Percentiles rank a stretch among this genome's conserved stretches.
Evolutionary conservation across 108 stramenopile genomes (phyloP).

Genomic region (Aurantiochytrium sp.): DNA sequence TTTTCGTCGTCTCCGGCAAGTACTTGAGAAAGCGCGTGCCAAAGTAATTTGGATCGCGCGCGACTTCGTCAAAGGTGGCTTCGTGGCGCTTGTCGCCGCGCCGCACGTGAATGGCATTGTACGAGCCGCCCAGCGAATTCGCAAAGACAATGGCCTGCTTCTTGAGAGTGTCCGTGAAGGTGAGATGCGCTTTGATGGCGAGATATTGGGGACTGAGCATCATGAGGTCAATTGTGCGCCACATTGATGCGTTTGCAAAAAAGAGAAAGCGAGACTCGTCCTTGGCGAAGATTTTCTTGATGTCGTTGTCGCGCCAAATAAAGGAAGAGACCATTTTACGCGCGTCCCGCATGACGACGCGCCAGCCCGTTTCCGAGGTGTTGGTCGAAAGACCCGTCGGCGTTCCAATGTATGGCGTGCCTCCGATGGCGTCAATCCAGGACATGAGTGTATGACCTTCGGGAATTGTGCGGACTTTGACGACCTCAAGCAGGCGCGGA

Average conservation of each 20-base stretch:
- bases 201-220: background rate
- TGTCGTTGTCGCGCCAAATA: background rate
- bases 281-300: background rate
- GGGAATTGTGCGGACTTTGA: background rate
- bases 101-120: background rate
- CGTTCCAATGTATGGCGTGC: background rate
- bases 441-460: background rate
- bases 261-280: background rate
- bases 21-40: background rate
- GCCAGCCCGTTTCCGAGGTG: background rate
- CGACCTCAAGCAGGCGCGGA: background rate
- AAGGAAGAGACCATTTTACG: background rate
- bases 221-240: slow-evolving; percentile 7
- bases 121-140: background rate
- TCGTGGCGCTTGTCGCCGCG: background rate
- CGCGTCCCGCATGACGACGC: slow-evolving; percentile 7
- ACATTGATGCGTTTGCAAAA: background rate
- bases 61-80: background rate
- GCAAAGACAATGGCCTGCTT: background rate
- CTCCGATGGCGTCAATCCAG: background rate
- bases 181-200: background rate
- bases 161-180: background rate
- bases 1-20: background rate
- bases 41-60: background rate
- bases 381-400: background rate